Conservation (phyloP, 2,329 filamentous ascomycete species). For the Exophiala aquamarina region DNA sequence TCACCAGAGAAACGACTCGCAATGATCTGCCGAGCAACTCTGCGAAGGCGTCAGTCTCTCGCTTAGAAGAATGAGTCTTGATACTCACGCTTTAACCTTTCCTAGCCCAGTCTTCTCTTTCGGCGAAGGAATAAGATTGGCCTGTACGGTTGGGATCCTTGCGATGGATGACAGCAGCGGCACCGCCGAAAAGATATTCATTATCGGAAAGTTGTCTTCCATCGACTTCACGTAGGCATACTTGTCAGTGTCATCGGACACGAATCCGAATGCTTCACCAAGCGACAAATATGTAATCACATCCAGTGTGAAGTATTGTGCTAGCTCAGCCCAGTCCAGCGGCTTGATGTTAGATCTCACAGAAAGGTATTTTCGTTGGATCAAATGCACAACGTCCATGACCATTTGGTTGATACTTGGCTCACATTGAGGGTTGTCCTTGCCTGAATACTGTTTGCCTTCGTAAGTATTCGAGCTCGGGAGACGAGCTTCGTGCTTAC, state of each 20-base stretch:
- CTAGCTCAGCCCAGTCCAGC: constrained; percentile 50
- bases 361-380: constrained; percentile 41
- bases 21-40: constrained; percentile 12
- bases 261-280: constrained; percentile 49
- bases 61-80: neutral
- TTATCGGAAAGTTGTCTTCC: constrained; percentile 40
- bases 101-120: constrained; percentile 19
- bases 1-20: constrained; percentile 9
- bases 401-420: constrained; percentile 50
- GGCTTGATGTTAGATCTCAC: constrained; percentile 30
- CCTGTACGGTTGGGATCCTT: constrained; percentile 11
- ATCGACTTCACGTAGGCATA: constrained; percentile 39
- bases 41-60: constrained; percentile 2
- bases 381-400: constrained; percentile 50
- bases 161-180: constrained; percentile 38
- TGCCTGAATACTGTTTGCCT: constrained; percentile 47
- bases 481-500: constrained; percentile 35
- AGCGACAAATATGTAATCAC: constrained; percentile 56
- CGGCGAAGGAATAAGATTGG: constrained; percentile 10
- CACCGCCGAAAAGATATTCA: constrained; percentile 40
- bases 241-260: constrained; percentile 45
- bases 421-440: constrained; percentile 55
- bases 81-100: constrained; percentile 17
- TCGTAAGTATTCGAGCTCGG: neutral
- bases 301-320: constrained; percentile 57